Conservation (phyloP, 495 filamentous ascomycete species). For the Pyronema domesticum region DNA sequence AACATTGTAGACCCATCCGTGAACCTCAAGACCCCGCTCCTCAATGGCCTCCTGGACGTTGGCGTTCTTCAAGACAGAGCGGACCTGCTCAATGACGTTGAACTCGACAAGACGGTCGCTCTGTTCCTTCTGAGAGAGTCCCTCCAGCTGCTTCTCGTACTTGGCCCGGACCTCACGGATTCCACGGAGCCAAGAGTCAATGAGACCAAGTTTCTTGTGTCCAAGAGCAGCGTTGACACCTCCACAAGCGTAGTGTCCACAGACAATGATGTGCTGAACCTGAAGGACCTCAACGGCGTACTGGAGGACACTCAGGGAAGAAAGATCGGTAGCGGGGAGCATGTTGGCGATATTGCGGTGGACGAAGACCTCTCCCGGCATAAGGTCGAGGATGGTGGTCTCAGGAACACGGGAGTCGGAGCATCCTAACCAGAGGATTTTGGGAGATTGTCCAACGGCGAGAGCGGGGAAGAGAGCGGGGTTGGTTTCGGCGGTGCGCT, state of each 20-base stretch:
- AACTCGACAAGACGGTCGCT: conserved; percentile 43
- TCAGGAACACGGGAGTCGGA: conserved; percentile 46
- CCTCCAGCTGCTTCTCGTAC: conserved; percentile 37
- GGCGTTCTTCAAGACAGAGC: conserved; percentile 42
- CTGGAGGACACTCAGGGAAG: conserved; percentile 44
- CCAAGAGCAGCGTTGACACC: conserved; percentile 45
- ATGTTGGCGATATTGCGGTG: conserved; percentile 50
- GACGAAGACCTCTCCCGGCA: conserved; percentile 42
- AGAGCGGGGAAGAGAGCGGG: conserved; percentile 40
- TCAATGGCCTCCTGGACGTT: conserved; percentile 44
- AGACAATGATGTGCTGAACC: conserved; percentile 45
- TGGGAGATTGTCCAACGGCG: conserved; percentile 35
- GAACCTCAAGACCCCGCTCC: conserved; percentile 52
- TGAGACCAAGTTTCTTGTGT: conserved; percentile 37
- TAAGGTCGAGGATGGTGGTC: conserved; percentile 39
- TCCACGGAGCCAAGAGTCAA: conserved; percentile 46
- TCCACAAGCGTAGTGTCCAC: conserved; percentile 47
- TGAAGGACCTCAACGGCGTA: conserved; percentile 40
- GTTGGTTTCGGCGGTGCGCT: conserved; percentile 31
- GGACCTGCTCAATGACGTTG: conserved; percentile 40
- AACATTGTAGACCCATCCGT: conserved; percentile 34
- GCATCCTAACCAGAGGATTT: conserved; percentile 50
- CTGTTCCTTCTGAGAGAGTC: conserved; percentile 29
- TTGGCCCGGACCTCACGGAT: conserved; percentile 42
- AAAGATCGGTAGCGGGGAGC: conserved; percentile 39